These are phyloP conservation scores for Coemansia sp. DNA, from an alignment of 192 early-diverging fungal species.

Conservation along the genomic window DNA sequence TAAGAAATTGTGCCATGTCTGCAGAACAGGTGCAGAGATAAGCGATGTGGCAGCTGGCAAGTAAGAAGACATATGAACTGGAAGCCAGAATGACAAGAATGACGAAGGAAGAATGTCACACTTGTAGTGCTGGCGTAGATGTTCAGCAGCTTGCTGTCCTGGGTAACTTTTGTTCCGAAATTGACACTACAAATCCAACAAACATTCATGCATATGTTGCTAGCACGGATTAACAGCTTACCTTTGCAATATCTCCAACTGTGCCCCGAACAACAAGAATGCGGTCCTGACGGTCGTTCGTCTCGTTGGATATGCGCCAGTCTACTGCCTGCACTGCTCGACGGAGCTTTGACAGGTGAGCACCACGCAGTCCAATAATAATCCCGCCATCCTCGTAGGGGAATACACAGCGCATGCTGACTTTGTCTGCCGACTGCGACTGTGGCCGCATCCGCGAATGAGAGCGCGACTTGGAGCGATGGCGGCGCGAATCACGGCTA, in stretches of 20 bases:
- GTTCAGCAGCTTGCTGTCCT: no score
- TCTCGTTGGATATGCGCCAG: slow-evolving; percentile 56
- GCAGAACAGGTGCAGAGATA: no score
- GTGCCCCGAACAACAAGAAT: slow-evolving; percentile 45
- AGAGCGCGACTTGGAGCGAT: slow-evolving; percentile 15
- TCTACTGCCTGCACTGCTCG: slow-evolving; percentile 32
- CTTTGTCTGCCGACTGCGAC: slow-evolving; percentile 28
- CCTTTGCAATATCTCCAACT: slow-evolving; percentile 38
- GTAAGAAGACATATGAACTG: no score
- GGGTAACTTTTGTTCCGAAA: no score
- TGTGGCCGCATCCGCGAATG: slow-evolving; percentile 13
- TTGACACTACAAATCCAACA: neutral
- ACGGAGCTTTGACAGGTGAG: slow-evolving; percentile 52
- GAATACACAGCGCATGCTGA: slow-evolving; percentile 53
- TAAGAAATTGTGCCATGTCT: no score
- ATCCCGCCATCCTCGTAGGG: slow-evolving; percentile 55
- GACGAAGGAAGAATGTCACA: no score
- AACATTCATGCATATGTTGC: neutral
- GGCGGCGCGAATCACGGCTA: slow-evolving; percentile 12
- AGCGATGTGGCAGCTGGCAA: no score
- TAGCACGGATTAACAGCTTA: slow-evolving; percentile 12
- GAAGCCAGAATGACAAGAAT: no score
- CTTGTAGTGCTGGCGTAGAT: no score
- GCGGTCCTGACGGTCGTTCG: slow-evolving; percentile 52
- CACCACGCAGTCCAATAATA: slow-evolving; percentile 53